A percentile compares a stretch with the other conserved stretches of the same genome.
Conservation (phyloP, 169 alveolate genomes). For the Eimeria acervulina region DNA sequence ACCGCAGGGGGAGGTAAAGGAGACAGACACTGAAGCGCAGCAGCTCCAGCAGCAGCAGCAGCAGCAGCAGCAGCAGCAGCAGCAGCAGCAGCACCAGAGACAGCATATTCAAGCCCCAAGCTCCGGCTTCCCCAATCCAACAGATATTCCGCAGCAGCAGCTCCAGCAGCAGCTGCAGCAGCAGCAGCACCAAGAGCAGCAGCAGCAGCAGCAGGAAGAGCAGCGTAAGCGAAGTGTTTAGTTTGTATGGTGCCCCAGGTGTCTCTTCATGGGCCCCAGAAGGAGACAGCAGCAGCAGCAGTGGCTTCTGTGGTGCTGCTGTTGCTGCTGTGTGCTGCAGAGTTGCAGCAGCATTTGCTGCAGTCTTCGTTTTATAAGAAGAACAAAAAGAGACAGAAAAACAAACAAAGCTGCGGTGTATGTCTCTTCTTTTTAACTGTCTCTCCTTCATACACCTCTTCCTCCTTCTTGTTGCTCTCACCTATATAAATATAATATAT, state of each 20-base stretch:
- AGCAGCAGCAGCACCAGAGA: not conserved
- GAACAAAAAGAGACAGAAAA: not conserved
- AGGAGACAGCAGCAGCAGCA: not conserved
- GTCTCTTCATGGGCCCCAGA: too few relatives aligned
- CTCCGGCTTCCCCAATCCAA: not conserved
- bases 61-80: constrained; percentile 8
- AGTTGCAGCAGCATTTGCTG: not conserved
- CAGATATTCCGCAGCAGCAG: not conserved
- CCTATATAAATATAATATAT: not conserved
- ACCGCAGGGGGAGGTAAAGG: too few relatives aligned
- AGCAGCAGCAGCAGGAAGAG: too few relatives aligned
- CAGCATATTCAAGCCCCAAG: not conserved
- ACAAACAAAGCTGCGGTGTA: too few relatives aligned
- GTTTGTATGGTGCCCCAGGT: too few relatives aligned
- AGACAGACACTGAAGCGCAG: not conserved
- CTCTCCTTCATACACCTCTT: too few relatives aligned
- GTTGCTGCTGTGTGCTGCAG: too few relatives aligned
- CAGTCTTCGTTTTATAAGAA: not conserved
- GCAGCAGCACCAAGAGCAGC: too few relatives aligned
- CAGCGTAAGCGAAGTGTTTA: too few relatives aligned
- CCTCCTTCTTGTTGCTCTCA: not conserved
- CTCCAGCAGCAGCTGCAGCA: not conserved
- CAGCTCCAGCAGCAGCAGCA: not conserved
- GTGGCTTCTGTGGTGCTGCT: too few relatives aligned
- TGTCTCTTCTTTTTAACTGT: too few relatives aligned